Conservation (phyloP, 2,329 filamentous ascomycete genomes). For the Aspergillus neoniger region DNA sequence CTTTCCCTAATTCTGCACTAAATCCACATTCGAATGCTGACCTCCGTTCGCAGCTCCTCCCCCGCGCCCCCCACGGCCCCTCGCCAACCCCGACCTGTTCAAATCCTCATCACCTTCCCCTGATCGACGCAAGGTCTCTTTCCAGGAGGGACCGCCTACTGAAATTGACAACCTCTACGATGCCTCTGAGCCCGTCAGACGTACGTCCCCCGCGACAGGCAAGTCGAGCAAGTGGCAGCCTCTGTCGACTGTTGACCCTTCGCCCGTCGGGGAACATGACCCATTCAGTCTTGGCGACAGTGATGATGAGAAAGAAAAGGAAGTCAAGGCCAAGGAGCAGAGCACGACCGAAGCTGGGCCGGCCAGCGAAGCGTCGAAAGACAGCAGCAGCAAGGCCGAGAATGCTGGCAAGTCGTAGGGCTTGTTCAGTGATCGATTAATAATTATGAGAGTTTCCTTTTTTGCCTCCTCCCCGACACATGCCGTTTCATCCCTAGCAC, state of each 20-base stretch:
- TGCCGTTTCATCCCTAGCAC: neutral
- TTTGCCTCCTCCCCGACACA: neutral
- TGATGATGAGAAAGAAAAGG: slow-evolving; percentile 84
- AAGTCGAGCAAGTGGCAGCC: slow-evolving; percentile 98
- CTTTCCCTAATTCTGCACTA: neutral
- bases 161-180: slow-evolving; percentile 78
- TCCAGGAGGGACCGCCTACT: slow-evolving; percentile 67
- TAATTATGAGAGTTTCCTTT: neutral
- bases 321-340: slow-evolving; percentile 67
- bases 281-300: slow-evolving; percentile 96
- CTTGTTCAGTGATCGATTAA: neutral
- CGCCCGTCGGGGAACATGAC: slow-evolving; percentile 84
- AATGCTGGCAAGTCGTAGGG: slow-evolving; percentile 30
- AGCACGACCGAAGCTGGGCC: slow-evolving; percentile 50
- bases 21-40: neutral
- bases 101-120: slow-evolving; percentile 65
- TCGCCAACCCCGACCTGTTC: slow-evolving; percentile 78
- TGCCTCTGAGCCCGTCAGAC: slow-evolving; percentile 58
- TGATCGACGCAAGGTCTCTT: slow-evolving; percentile 55
- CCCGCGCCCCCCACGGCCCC: slow-evolving; percentile 61
- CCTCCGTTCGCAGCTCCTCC: slow-evolving; percentile 50
- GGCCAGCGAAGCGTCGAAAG: slow-evolving; percentile 39
- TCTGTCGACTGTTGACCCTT: slow-evolving; percentile 79
- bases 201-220: slow-evolving; percentile 52
- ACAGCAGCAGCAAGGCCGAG: slow-evolving; percentile 27